Evolutionary conservation across 805 yeast species (phyloP), one percentile per base, ranked within the genome.

Genomic region (Naumovozyma baii): DNA sequence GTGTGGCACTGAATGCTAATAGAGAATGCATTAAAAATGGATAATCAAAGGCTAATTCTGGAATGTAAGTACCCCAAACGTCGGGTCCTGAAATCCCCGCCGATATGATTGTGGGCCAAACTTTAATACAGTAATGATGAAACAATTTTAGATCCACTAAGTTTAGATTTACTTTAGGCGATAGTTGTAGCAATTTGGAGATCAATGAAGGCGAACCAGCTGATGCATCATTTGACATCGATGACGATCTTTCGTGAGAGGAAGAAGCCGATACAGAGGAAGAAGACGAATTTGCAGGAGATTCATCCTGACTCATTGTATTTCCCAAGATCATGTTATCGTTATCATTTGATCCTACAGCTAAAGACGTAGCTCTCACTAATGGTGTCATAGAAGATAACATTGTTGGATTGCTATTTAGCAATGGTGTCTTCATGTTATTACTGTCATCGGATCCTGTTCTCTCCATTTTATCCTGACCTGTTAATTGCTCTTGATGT

Each of bases 11-110:
- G 51, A 90, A 83, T 16, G 95, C 95, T 38, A 90, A 66, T 13
- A 90, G 70, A 0, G 95, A 80, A 57, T 90, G 96, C 96, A 90
- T 86, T 50, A 90, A 68, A 54, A 85, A 87, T 14, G 95, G 95
- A 57, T 80, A 79, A 40, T 80, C 76, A 62, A 88, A 86, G 4
- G 96, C 95, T 44, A 88, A 67, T 65, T 78, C 76, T 0, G 96
- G 96, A 20, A 90, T 86, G 50, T 85, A 92, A 35, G 74, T 76
- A 42, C 79, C 76, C 96, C 96, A 90, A 28, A 88, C 80, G 45
- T 80, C 76, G 4, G 54, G 47, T 47, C 83, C 94, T 22, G 92
- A 81, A 26, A 88, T 86, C 1, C 96, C 96, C 1, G 96, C 92
- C 2, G 79, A 86, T 0, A 94, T 82, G 37, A 90, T 83, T 0